Evolutionary conservation across 164 flowering plant genomes (phyloP), one percentile per base, ranked within the genome.

Genomic region (Saururus chinensis): DNA sequence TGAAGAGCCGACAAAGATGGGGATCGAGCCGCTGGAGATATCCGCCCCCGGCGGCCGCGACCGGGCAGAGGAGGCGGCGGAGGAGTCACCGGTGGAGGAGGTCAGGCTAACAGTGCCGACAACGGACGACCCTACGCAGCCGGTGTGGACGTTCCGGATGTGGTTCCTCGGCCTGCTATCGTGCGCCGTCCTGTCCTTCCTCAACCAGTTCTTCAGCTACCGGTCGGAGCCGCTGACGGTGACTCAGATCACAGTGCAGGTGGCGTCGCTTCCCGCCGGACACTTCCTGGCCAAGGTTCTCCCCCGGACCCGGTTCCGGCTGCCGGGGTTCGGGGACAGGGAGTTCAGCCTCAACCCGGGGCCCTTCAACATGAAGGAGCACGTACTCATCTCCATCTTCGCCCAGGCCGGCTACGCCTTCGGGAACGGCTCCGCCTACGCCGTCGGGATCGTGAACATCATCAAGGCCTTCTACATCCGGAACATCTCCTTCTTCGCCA

Each of bases 131-230:
- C 86, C 86, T 6, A 58, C 77, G 45, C 84, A 82, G 10, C 86
- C 98, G n/a, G 93, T 88, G 12, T 86, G 93, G 96, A 91, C 98
- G 17, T 91, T 91, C 72, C 72, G 96, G 52, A 88, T 88, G 93
- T 88, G 98, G 98, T 76, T 77, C 68, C 62, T 91, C 52, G 96
- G 95, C 9, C 20, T 91, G 0, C 19, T 88, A 26, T 91, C 96
- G 0, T 91, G 96, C 45, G 71, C 30, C 1, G 67, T 86, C 14
- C 77, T 88, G 61, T 84, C 96, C 0, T 88, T 88, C 60, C 79
- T 91, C 61, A 88, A 88, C 83, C 91, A 83, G 54, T 91, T 91
- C 82, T 91, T 88, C 69, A 51, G 82, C 3, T 91, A 88, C 84
- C 64, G 96, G 4, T 79, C 88, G 0, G 88, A 84, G 76, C 87